phyloP scores from a whole-genome alignment of 208 protist species.

The Balamuthia mandrillaris region DNA sequence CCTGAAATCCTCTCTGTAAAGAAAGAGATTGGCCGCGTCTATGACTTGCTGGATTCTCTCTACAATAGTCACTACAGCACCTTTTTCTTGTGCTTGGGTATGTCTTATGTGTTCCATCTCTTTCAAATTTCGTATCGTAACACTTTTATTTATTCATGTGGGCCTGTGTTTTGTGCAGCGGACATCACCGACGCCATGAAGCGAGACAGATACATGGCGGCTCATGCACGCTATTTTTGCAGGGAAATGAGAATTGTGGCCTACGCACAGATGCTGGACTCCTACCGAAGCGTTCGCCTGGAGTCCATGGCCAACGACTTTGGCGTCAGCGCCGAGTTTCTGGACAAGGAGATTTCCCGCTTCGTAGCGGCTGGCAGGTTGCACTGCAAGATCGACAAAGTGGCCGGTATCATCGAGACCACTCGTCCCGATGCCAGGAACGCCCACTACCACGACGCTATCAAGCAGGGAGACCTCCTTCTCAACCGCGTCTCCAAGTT shows the following conservation, averaged over 20 bases:
- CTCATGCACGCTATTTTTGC: slow-evolving; percentile 92
- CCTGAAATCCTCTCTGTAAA: slow-evolving; percentile 81
- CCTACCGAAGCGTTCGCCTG: slow-evolving; percentile 94
- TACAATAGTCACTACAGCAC: slow-evolving; percentile 92
- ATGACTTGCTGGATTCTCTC: slow-evolving; percentile 83
- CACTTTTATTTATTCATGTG: not conserved
- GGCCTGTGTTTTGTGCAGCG: slow-evolving; percentile 43
- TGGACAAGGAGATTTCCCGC: slow-evolving; percentile 89
- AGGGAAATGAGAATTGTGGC: slow-evolving; percentile 92
- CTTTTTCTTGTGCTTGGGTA: slow-evolving; percentile 85
- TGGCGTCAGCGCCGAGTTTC: slow-evolving; percentile 79
- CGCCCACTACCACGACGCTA: slow-evolving; percentile 89
- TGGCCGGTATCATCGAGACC: slow-evolving; percentile 91
- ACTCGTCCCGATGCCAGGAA: slow-evolving; percentile 93
- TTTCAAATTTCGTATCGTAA: not conserved
- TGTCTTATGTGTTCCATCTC: not conserved
- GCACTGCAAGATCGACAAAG: slow-evolving; percentile 95
- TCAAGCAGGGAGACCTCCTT: slow-evolving; percentile 92
- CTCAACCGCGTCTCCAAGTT: slow-evolving; percentile 98
- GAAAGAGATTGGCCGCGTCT: slow-evolving; percentile 82
- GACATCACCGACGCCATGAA: slow-evolving; percentile 85
- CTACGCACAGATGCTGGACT: slow-evolving; percentile 97
- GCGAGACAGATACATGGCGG: slow-evolving; percentile 83
- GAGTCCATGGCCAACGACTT: slow-evolving; percentile 91
- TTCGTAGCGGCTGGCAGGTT: slow-evolving; percentile 94